Evolutionary conservation across 441 rosid genomes (phyloP).

Genomic region (Corymbia citriodora): DNA sequence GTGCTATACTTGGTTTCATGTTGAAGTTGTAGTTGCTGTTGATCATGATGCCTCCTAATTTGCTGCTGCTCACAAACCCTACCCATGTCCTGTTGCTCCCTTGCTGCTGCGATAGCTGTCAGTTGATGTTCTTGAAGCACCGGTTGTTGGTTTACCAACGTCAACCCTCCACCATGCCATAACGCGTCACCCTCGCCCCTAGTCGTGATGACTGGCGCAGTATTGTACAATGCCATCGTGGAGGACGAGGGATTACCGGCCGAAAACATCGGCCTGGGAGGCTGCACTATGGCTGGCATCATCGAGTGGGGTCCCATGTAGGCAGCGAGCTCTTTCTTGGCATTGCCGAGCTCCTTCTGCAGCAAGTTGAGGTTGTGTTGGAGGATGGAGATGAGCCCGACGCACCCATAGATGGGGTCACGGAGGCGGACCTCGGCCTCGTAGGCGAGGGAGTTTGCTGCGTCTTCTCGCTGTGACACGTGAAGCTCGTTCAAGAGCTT

Average conservation of each 20-base stretch:
- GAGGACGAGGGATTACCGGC: conserved; percentile 29
- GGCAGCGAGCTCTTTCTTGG: conserved; percentile 58
- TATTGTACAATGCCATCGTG: conserved; percentile 23
- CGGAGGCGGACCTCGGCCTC: conserved; percentile 11
- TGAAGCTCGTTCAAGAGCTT: conserved; percentile 9
- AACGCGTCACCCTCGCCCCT: conserved; percentile 9
- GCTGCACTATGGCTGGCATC: conserved; percentile 47
- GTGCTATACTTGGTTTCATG: conserved; percentile 23
- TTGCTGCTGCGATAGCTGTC: conserved; percentile 36
- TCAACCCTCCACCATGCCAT: conserved; percentile 23
- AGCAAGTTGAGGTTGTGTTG: conserved; percentile 40
- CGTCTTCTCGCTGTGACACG: neutral
- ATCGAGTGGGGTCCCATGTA: conserved; percentile 68
- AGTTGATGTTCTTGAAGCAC: conserved; percentile 50
- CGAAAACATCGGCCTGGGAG: conserved; percentile 20
- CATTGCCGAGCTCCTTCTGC: conserved; percentile 42
- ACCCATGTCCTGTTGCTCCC: conserved; percentile 56
- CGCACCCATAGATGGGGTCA: conserved; percentile 8
- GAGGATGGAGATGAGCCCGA: conserved; percentile 6
- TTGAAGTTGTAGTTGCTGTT: conserved; percentile 35
- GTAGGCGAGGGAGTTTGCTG: conserved; percentile 1
- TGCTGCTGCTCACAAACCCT: conserved; percentile 41
- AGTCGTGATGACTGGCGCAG: conserved; percentile 42
- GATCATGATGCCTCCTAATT: neutral
- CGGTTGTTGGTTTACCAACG: conserved; percentile 28